These are phyloP conservation scores for Wallacemonas sp. DNA, from an alignment of 208 protist genomes.

Conservation along the genomic window DNA sequence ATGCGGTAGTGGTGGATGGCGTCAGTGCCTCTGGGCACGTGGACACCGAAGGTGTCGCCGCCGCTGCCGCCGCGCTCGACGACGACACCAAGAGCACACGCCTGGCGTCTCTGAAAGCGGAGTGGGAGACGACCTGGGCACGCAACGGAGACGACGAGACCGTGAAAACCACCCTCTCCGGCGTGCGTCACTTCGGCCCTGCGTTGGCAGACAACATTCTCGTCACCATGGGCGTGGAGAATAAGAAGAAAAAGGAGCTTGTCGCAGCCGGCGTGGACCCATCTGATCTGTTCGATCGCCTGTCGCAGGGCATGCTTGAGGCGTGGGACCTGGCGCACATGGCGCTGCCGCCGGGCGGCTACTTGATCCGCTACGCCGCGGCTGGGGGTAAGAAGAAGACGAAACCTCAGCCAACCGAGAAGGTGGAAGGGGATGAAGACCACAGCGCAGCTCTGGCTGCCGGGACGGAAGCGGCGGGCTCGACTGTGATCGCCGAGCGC, in stretches of 20 bases:
- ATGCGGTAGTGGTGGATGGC: not conserved
- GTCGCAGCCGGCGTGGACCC: slow-evolving; percentile 15
- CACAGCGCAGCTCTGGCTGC: not conserved
- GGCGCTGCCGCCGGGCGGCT: slow-evolving; percentile 52
- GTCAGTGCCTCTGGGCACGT: slow-evolving; percentile 25
- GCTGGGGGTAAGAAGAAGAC: slow-evolving; percentile 18
- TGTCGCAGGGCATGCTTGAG: slow-evolving; percentile 58
- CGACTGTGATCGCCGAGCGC: slow-evolving; percentile 25
- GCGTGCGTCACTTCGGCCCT: slow-evolving; percentile 69
- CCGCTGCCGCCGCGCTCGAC: too few relatives aligned
- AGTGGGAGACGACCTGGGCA: slow-evolving; percentile 54
- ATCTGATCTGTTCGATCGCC: slow-evolving; percentile 27
- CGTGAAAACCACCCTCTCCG: slow-evolving; percentile 48
- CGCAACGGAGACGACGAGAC: slow-evolving; percentile 49
- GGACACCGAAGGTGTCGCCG: slow-evolving; percentile 7
- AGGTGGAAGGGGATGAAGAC: not conserved
- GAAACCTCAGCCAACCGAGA: slow-evolving; percentile 6
- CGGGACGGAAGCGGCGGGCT: not conserved
- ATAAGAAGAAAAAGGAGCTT: slow-evolving; percentile 40
- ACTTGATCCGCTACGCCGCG: slow-evolving; percentile 41
- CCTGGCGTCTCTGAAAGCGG: slow-evolving; percentile 24
- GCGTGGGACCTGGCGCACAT: slow-evolving; percentile 51
- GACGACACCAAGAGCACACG: too few relatives aligned
- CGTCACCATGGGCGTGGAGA: slow-evolving; percentile 33
- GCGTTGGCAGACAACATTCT: slow-evolving; percentile 78